Base-by-base conservation (phyloP, 768 basidiomycete species). In the Cystofilobasidium macerans region DNA sequence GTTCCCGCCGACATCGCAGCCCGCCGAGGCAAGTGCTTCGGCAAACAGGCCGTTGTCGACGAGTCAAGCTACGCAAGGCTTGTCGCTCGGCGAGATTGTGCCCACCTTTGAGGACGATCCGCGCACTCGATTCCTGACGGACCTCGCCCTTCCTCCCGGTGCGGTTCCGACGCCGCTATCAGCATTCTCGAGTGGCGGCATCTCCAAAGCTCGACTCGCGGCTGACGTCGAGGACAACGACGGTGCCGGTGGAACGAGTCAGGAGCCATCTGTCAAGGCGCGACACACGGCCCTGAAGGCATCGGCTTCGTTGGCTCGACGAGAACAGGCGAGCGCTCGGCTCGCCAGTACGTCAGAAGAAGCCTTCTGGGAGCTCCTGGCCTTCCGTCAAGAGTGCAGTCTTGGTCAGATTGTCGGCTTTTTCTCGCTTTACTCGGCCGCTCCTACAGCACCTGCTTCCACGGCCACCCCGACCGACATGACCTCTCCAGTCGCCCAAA, bases 311-410 rank as follows among this genome's bases (percentile, higher is more conserved):
- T 20, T n/a, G 11, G 38, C n/a, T 16, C 18, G 54, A 33, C 56
- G 64, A 12, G 43, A 51, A 14, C 22, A 58, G 28, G 64, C 64
- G 30, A 16, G 20, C 30, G 42, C 57, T 14, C 65, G 28, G 65
- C 70, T 60, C 40, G 51, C 14, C 26, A 16, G 3, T 18, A 65
- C 32, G 45, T 69, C 22, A 42, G 61, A 65, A 30, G 86, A 86
- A 45, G 93, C 95, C 73, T 99, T 93, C 76, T 99, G 94, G 93
- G 92, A 95, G 76, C 82, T 91, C 20, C 92, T 99, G 87, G 89
- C 86, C 45, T 94, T 88, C 76, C 82, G 95, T 32, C 94, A 97
- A 73, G 95, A 99, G 76, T 97, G 94, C 73, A 82, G 87, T 53
- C 82, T 85, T 40, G 92, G 93, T 2, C 87, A 88, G 1, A 83